Conservation (phyloP, 371 early-diverging fungal species). For the Haplosporangium sp. region DNA sequence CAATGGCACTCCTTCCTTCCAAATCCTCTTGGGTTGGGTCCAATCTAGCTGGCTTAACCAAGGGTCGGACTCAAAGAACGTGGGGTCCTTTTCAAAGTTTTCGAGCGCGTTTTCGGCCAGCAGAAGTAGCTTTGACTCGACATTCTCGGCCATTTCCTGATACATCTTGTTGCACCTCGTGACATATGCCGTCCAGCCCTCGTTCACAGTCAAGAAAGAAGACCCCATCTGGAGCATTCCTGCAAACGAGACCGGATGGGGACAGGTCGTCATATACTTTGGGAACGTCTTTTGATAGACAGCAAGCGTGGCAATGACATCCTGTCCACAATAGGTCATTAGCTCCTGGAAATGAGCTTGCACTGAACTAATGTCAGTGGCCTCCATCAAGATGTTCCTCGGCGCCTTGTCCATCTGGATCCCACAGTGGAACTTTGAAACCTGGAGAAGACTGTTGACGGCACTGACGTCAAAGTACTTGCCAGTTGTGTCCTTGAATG, state of each 20-base stretch:
- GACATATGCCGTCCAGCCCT: constrained; percentile 81
- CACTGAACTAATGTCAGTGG: constrained; percentile 57
- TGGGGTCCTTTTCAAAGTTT: constrained; percentile 47
- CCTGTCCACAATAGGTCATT: constrained; percentile 91
- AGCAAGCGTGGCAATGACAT: constrained; percentile 83
- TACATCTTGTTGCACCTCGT: constrained; percentile 68
- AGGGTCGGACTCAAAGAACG: constrained; percentile 65
- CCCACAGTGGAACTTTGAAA: constrained; percentile 82
- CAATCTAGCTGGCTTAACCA: constrained; percentile 94
- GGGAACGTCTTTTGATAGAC: constrained; percentile 81
- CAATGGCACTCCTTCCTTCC: constrained; percentile 41
- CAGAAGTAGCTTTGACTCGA: constrained; percentile 69
- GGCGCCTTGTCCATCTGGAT: constrained; percentile 79
- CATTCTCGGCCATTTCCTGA: constrained; percentile 61
- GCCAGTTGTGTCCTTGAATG: constrained; percentile 50
- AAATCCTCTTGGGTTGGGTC: constrained; percentile 64
- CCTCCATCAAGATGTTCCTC: constrained; percentile 75
- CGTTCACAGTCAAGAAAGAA: constrained; percentile 84
- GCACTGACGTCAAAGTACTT: constrained; percentile 76
- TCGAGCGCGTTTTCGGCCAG: constrained; percentile 79
- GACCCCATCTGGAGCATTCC: constrained; percentile 93
- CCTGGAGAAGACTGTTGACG: constrained; percentile 82
- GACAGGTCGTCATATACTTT: constrained; percentile 82
- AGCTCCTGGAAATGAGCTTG: constrained; percentile 72
- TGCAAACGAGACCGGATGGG: constrained; percentile 94